Conservation (phyloP, 148 eudicot genomes). For the Heliamphora exappendiculata region DNA sequence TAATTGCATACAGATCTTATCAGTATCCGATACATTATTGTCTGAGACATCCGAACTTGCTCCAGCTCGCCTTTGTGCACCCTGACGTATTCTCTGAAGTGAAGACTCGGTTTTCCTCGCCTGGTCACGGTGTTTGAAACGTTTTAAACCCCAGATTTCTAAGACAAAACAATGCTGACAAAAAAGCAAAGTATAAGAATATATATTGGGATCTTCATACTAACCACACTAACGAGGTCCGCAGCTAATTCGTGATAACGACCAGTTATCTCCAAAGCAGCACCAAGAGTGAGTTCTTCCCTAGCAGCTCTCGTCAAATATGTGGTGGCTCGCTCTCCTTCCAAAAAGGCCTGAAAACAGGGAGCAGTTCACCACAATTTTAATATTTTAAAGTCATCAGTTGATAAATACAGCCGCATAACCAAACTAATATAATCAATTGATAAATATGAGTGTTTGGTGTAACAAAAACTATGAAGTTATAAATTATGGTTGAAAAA, state of each 20-base stretch:
- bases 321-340: conserved; percentile 60
- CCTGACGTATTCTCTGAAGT: conserved; percentile 67
- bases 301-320: conserved; percentile 51
- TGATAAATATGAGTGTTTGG: too few relatives aligned
- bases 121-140: conserved; percentile 32
- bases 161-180: conserved; percentile 1
- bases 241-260: conserved; percentile 61
- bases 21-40: conserved; percentile 74
- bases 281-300: conserved; percentile 50
- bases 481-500: too few relatives aligned
- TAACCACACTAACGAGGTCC: conserved; percentile 66
- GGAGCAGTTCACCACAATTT: not conserved
- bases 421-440: too few relatives aligned
- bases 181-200: not conserved
- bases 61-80: conserved; percentile 85
- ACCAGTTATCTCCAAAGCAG: conserved; percentile 67
- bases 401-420: not conserved
- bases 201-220: conserved; percentile 12
- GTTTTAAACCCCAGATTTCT: conserved; percentile 4
- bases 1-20: conserved; percentile 83
- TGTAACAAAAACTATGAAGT: too few relatives aligned
- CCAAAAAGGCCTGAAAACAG: conserved; percentile 56
- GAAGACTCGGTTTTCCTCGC: conserved; percentile 73
- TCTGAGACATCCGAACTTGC: conserved; percentile 76
- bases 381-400: not conserved